Evolutionary conservation across 2,329 filamentous ascomycete genomes (phyloP), one percentile per base, ranked within the genome.

Genomic region (Lecanicillium sp.): DNA sequence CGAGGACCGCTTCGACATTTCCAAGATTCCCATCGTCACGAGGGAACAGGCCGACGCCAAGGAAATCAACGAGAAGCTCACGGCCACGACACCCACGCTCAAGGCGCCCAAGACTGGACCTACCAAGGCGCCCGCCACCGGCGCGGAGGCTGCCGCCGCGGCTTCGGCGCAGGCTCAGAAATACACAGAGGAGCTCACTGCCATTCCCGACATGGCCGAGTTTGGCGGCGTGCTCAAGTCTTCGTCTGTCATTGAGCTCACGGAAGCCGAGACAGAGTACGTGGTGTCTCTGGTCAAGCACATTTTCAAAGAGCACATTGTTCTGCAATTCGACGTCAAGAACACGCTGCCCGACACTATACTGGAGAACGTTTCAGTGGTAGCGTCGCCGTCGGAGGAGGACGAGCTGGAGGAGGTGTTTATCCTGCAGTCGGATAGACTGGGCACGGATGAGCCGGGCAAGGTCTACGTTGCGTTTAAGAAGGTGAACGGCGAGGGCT

Each of bases 201-300:
- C 84, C 60, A 91, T 97, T 56, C 90, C 90, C 53, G 91, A 97
- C 66, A 82, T 98, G 74, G 86, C 86, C 62, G 83, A 86, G 55
- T 95, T 95, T 65, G 93, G 93, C 58, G 78, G 78, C 55, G 81
- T 97, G 11, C 86, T 98, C 73, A 97, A 96, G 73, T 96, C 90
- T 36, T 95, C 89, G 51, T 69, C 81, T 21, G 71, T 86, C 42
- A 81, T 95, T 56, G 91, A 96, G 68, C 83, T 98, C 53, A 97
- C 93, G 15, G 93, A 98, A 67, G 88, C 89, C 45, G 93, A 97
- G 70, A 97, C 91, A 17, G 93, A 98, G 68, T 98, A 98, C 60
- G 90, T 96, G 43, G 93, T 98, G 52, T 83, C 79, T 29, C 84
- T 93, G 19, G 80, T 96, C 68, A 98, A 98, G 75, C 93, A 98